A percentile compares a stretch with the other conserved stretches of the same genome.
Conservation (phyloP, 2,329 filamentous ascomycete species). For the Rhynchosporium agropyri region DNA sequence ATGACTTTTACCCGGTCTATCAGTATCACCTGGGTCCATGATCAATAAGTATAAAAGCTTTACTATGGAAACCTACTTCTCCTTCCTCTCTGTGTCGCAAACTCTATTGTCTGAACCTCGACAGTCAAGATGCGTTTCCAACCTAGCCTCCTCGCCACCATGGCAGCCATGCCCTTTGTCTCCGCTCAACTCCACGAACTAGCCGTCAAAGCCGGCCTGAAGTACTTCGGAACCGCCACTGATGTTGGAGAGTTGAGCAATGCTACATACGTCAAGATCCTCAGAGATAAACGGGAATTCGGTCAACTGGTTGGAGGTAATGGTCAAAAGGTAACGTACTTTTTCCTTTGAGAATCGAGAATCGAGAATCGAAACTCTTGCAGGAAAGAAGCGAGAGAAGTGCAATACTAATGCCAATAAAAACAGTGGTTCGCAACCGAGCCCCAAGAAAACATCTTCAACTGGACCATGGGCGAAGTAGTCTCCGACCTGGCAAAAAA, state of each 20-base stretch:
- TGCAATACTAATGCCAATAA: too few relatives aligned
- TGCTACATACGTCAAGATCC: conserved; percentile 55
- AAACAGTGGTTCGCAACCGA: conserved; percentile 61
- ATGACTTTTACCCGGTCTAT: conserved; percentile 10
- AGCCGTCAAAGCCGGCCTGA: conserved; percentile 56
- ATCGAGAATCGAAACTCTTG: too few relatives aligned
- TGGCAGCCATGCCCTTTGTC: conserved; percentile 31
- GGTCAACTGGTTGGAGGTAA: conserved; percentile 68
- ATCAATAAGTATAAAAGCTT: conserved; percentile 6
- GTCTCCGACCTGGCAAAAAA: conserved; percentile 51
- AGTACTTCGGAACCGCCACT: conserved; percentile 61
- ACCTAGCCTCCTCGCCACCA: conserved; percentile 16
- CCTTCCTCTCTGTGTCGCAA: not conserved
- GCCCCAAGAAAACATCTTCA: conserved; percentile 58
- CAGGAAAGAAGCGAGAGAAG: too few relatives aligned
- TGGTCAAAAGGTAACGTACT: conserved; percentile 49
- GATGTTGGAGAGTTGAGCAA: conserved; percentile 58
- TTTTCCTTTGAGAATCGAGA: too few relatives aligned
- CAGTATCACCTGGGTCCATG: not conserved
- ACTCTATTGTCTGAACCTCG: not conserved
- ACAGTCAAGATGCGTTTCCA: conserved; percentile 29
- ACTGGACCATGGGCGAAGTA: conserved; percentile 59
- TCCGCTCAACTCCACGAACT: conserved; percentile 53
- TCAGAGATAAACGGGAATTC: conserved; percentile 60
- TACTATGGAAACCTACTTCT: not conserved